Evolutionary conservation across 208 protist genomes (phyloP).

Genomic region (Naegleria gruberi): DNA sequence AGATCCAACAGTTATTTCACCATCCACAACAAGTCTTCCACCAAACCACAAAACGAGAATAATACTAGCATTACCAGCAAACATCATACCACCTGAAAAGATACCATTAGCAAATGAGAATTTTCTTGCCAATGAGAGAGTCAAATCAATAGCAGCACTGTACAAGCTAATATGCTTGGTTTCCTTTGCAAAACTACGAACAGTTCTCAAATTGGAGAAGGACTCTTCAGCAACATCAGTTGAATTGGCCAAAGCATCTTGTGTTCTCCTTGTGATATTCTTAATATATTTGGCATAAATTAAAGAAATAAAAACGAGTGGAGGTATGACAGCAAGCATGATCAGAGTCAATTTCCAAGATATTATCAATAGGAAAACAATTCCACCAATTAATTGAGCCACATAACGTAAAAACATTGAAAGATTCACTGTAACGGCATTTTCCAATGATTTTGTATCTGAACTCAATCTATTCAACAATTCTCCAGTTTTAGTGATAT

Average conservation of each 20-base stretch:
- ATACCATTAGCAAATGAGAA: neutral
- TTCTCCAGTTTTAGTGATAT: conserved; percentile 20
- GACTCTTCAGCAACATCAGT: conserved; percentile 66
- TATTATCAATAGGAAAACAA: neutral
- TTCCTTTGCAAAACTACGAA: conserved; percentile 62
- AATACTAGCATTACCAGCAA: conserved; percentile 1
- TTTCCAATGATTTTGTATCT: conserved; percentile 12
- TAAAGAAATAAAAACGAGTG: neutral
- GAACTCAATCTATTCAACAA: neutral
- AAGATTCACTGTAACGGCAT: neutral
- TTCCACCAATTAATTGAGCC: neutral
- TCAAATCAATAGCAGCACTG: neutral
- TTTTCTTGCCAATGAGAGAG: neutral
- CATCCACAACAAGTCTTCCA: neutral
- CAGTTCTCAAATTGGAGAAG: conserved; percentile 62
- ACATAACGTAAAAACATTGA: neutral
- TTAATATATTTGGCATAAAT: conserved; percentile 13
- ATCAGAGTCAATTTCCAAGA: conserved; percentile 16
- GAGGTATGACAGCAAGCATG: neutral
- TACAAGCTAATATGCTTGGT: conserved; percentile 27
- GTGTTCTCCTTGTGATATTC: conserved; percentile 36
- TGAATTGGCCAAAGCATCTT: conserved; percentile 65
- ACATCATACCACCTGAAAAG: neutral
- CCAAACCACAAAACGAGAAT: conserved; percentile 27
- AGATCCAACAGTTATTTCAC: neutral